Evolutionary conservation across 1,284 basidiomycete species (phyloP), one percentile per base, ranked within the genome.

Genomic region (Naganishia sp.): DNA sequence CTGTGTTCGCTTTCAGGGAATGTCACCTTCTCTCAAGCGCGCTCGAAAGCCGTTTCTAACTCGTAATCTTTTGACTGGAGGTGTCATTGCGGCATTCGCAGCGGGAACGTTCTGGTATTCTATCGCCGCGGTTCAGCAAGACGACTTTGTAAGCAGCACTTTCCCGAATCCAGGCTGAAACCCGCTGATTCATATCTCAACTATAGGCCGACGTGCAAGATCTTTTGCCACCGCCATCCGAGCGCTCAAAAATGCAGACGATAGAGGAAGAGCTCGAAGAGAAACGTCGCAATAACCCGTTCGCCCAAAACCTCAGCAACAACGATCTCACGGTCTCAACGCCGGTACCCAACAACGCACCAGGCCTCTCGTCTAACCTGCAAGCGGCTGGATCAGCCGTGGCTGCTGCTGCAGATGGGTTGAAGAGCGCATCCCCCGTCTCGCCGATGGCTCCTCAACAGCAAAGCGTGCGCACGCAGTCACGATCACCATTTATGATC

Each of bases 41-140:
- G 94, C 94, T 15, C 86, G 94, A 43, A 85, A 85, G 71, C 94
- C 92, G 10, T 98, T 89, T 80, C 84, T 86, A 35, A 67, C 89
- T 41, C 85, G 85, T 71, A 98, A 98, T 78, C 84, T 87, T 17
- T 65, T 95, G 53, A 92, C 90, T 0, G 94, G 94, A 5, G 70
- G 86, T 46, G 75, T 83, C 3, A 85, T 97, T 66, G 83, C 87
- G 50, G 83, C 84, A 1, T 95, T 97, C 77, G 87, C 86, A 35
- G 84, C 86, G n/a, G 87, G 88, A 52, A 87, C 96, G 18, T 98
- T 93, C 86, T 84, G 86, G 10, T 98, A 97, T 80, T 94, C 93
- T 17, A 94, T 98, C 76, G 85, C 86, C 49, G 92, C 93, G 13
- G 93, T 96, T 67, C 92, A 90, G 76, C 93, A 96, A 76, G 94